These are phyloP conservation scores for Furcasterigmium sp. DNA, from an alignment of 2,329 filamentous ascomycete species.

Conservation along the genomic window DNA sequence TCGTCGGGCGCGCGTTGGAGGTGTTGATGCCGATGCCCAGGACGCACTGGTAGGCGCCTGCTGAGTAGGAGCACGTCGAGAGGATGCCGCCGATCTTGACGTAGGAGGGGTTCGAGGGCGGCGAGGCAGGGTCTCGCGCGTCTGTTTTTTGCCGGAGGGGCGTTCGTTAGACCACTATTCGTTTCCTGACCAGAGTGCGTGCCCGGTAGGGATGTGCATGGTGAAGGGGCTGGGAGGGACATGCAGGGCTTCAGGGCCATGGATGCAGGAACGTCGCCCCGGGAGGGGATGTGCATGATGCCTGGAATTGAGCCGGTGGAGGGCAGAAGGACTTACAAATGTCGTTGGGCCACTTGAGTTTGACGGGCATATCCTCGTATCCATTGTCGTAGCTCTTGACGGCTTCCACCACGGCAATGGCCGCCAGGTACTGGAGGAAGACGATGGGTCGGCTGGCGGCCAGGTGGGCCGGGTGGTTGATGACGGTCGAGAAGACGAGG, in stretches of 20 bases:
- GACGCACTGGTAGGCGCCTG: slow-evolving; percentile 75
- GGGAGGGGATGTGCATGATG: neutral
- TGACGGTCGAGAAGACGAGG: slow-evolving; percentile 81
- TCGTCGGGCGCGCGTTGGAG: slow-evolving; percentile 79
- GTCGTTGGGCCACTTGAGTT: slow-evolving; percentile 97
- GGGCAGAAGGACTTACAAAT: slow-evolving; percentile 53
- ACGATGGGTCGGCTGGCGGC: slow-evolving; percentile 73
- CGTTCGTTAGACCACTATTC: slow-evolving; percentile 1
- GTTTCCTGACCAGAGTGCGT: neutral
- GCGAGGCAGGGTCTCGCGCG: slow-evolving; percentile 57
- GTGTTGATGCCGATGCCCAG: slow-evolving; percentile 85
- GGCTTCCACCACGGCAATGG: slow-evolving; percentile 79
- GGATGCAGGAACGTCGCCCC: too few relatives aligned
- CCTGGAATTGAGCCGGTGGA: neutral
- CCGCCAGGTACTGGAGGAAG: slow-evolving; percentile 90
- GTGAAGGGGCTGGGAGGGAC: too few relatives aligned
- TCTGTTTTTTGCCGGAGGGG: slow-evolving; percentile 36
- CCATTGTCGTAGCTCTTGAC: slow-evolving; percentile 73
- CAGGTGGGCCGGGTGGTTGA: slow-evolving; percentile 75
- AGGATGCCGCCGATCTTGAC: slow-evolving; percentile 93
- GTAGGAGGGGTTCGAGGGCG: slow-evolving; percentile 46
- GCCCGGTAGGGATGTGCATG: too few relatives aligned
- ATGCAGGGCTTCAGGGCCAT: too few relatives aligned
- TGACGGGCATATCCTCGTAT: slow-evolving; percentile 72
- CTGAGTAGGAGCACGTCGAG: slow-evolving; percentile 78